These are phyloP conservation scores for Geotrichum bryndzae DNA, from an alignment of 1,139 yeast genomes.

Conservation along the genomic window DNA sequence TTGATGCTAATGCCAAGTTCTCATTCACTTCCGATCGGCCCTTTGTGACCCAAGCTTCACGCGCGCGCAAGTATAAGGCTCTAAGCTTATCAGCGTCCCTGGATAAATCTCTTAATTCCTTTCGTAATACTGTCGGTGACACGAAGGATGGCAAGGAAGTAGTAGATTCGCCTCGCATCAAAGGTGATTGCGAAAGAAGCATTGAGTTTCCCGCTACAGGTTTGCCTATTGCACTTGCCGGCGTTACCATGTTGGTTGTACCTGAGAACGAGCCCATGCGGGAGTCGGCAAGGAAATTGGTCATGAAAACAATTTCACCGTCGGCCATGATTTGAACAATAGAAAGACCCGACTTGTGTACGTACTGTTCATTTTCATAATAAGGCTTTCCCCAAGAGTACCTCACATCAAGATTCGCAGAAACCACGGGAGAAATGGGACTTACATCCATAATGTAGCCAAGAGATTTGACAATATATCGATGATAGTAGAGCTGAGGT, in stretches of 20 bases:
- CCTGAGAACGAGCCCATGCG: constrained; percentile 22
- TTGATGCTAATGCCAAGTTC: constrained; percentile 8
- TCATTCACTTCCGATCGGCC: constrained; percentile 14
- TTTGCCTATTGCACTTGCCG: background rate
- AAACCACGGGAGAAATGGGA: constrained; percentile 38
- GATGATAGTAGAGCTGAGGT: constrained; percentile 55
- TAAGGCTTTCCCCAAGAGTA: constrained; percentile 91
- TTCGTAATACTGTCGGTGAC: background rate
- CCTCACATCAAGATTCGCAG: constrained; percentile 42
- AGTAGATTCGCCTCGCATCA: background rate
- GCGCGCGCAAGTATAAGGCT: constrained; percentile 50
- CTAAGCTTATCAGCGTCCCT: constrained; percentile 45
- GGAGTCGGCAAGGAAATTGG: constrained; percentile 35
- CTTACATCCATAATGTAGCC: constrained; percentile 83
- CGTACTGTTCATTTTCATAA: constrained; percentile 79
- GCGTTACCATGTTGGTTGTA: background rate
- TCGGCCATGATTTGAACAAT: constrained; percentile 80
- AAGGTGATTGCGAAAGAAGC: background rate
- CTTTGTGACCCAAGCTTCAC: constrained; percentile 16
- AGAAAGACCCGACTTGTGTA: constrained; percentile 83
- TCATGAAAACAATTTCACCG: constrained; percentile 62
- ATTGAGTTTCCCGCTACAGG: background rate
- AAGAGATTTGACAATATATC: constrained; percentile 54
- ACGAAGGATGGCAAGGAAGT: background rate
- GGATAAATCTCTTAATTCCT: constrained; percentile 40